Evolutionary conservation across 768 basidiomycete genomes (phyloP).

Genomic region (Boletus eberwhitei): DNA sequence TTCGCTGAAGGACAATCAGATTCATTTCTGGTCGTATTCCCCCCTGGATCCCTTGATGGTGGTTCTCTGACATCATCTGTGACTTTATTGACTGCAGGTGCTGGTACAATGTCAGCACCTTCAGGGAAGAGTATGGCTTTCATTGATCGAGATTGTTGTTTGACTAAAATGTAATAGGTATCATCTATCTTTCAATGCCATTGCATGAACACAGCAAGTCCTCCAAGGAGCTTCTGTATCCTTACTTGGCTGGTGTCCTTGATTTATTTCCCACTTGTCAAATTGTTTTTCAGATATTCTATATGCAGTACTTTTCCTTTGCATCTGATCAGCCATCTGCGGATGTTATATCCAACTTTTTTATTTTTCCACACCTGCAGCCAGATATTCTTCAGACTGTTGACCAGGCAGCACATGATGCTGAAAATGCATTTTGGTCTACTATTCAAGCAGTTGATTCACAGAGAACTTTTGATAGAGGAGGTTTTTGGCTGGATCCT

Average conservation of each 20-base stretch:
- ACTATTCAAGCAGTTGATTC: neutral
- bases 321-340: neutral
- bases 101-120: constrained; percentile 72
- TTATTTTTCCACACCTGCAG: constrained; percentile 25
- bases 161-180: constrained; percentile 38
- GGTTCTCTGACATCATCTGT: constrained; percentile 51
- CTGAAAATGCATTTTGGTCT: constrained; percentile 56
- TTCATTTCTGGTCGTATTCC: constrained; percentile 70
- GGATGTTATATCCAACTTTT: constrained; percentile 4
- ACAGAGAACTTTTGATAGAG: neutral
- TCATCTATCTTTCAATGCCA: constrained; percentile 58
- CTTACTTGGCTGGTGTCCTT: constrained; percentile 56
- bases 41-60: constrained; percentile 53
- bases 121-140: constrained; percentile 52
- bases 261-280: constrained; percentile 16
- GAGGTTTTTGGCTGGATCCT: constrained; percentile 10
- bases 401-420: constrained; percentile 54
- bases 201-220: constrained; percentile 26
- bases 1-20: constrained; percentile 39
- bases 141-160: neutral
- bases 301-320: constrained; percentile 41
- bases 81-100: constrained; percentile 65
- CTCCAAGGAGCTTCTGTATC: constrained; percentile 41
- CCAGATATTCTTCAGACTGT: constrained; percentile 47
- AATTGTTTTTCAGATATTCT: constrained; percentile 51